Conservation (phyloP, 2,329 filamentous ascomycete species). For the Apiospora hydei region DNA sequence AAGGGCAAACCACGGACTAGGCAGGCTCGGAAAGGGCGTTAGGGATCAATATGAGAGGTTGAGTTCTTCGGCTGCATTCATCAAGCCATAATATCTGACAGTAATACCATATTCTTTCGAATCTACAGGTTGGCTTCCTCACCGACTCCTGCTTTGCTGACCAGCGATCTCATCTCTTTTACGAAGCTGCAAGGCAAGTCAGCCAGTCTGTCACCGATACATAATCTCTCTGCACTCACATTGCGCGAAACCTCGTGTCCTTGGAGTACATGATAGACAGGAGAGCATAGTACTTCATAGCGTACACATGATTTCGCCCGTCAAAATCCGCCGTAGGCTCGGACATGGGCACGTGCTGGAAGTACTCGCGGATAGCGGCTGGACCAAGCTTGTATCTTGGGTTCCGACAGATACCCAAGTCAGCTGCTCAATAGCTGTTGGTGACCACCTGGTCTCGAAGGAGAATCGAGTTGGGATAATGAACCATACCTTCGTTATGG, state of each 20-base stretch:
- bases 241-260: constrained; percentile 25
- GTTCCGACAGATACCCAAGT: constrained; percentile 38
- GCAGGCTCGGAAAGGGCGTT: no score
- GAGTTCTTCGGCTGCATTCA: no score
- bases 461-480: neutral
- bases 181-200: neutral
- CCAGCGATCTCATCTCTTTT: neutral
- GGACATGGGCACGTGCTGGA: constrained; percentile 36
- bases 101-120: no score
- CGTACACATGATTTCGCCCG: constrained; percentile 39
- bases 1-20: no score
- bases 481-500: constrained; percentile 37
- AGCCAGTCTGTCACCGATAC: neutral
- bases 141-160: neutral
- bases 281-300: constrained; percentile 36
- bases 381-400: constrained; percentile 36
- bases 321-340: constrained; percentile 40
- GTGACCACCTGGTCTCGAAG: neutral
- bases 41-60: no score
- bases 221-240: neutral
- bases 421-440: constrained; percentile 36
- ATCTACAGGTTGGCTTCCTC: neutral
- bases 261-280: constrained; percentile 34
- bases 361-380: constrained; percentile 37
- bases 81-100: no score